A percentile compares a stretch with the other conserved stretches of the same genome.
phyloP scores from a whole-genome alignment of 2,329 filamentous ascomycete genomes.

The Ascochyta pisi region DNA sequence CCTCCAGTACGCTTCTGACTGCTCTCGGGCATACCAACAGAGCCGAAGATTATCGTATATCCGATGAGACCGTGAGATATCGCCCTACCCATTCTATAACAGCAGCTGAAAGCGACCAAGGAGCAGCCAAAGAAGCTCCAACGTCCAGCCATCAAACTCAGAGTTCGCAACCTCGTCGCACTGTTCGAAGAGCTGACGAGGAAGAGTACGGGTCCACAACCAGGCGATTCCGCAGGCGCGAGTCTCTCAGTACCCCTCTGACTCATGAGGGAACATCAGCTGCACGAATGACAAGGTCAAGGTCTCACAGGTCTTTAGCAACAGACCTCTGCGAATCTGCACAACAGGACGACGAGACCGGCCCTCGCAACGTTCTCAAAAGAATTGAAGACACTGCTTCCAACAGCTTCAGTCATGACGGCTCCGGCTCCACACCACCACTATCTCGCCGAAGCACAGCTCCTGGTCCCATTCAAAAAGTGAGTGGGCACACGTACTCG shows the following conservation, averaged over 20 bases:
- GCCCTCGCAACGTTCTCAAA: background rate
- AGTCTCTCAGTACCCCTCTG: slow-evolving; percentile 19
- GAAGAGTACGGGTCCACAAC: slow-evolving; percentile 2
- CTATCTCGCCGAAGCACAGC: slow-evolving; percentile 4
- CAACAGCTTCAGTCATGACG: slow-evolving; percentile 33
- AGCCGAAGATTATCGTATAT: background rate
- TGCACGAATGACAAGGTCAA: background rate
- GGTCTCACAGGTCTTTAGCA: background rate
- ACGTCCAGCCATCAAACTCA: slow-evolving; percentile 3
- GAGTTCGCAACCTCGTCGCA: slow-evolving; percentile 26
- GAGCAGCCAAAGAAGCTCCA: slow-evolving; percentile 1
- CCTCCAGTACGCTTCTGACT: slow-evolving; percentile 1
- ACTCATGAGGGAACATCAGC: background rate
- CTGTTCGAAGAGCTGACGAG: slow-evolving; percentile 32
- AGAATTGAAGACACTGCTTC: slow-evolving; percentile 19
- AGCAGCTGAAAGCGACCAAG: slow-evolving; percentile 30
- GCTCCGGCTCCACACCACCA: slow-evolving; percentile 25
- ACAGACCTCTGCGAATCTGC: background rate
- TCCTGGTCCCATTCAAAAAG: background rate
- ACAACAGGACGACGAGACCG: no score
- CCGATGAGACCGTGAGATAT: slow-evolving; percentile 26
- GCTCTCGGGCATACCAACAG: slow-evolving; percentile 9
- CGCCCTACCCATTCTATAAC: slow-evolving; percentile 17
- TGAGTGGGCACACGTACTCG: no score
- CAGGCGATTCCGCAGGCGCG: slow-evolving; percentile 14